Percentiles rank a stretch among this genome's conserved stretches.
These are phyloP conservation scores for rapeseed (Brassica napus) DNA, from an alignment of 345 rosid species.

Conservation along the genomic window DNA sequence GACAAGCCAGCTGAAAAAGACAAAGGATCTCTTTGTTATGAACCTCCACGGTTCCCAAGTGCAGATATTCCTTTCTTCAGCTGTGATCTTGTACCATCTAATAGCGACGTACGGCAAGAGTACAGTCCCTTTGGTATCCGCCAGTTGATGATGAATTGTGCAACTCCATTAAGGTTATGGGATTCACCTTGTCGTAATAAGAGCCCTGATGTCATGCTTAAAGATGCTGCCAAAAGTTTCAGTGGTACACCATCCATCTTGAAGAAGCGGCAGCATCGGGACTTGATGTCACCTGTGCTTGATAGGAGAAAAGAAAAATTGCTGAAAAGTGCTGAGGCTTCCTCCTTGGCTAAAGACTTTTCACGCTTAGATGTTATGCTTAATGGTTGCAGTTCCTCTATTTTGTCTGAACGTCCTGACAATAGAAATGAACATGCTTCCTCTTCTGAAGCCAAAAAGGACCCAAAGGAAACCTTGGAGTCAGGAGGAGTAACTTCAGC, in stretches of 20 bases:
- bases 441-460: constrained; percentile 51
- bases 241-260: constrained; percentile 81
- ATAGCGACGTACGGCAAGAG: constrained; percentile 80
- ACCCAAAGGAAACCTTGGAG: constrained; percentile 37
- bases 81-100: constrained; percentile 88
- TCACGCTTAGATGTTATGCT: constrained; percentile 68
- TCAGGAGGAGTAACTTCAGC: constrained; percentile 51
- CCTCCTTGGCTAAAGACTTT: constrained; percentile 69
- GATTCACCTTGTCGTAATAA: constrained; percentile 71
- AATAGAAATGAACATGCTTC: constrained; percentile 36
- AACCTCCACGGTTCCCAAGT: constrained; percentile 97
- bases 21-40: constrained; percentile 80
- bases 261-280: constrained; percentile 80
- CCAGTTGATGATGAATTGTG: constrained; percentile 83
- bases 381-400: constrained; percentile 48
- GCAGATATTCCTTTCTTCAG: constrained; percentile 92
- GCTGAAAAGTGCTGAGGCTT: constrained; percentile 59
- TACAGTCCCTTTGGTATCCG: constrained; percentile 98
- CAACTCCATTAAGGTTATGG: constrained; percentile 92
- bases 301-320: constrained; percentile 77
- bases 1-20: constrained; percentile 53
- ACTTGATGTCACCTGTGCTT: constrained; percentile 82
- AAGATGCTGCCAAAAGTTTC: constrained; percentile 76
- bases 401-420: constrained; percentile 41
- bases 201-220: constrained; percentile 75